phyloP scores from a whole-genome alignment of 2,329 filamentous ascomycete genomes.

The Didymella sp. region DNA sequence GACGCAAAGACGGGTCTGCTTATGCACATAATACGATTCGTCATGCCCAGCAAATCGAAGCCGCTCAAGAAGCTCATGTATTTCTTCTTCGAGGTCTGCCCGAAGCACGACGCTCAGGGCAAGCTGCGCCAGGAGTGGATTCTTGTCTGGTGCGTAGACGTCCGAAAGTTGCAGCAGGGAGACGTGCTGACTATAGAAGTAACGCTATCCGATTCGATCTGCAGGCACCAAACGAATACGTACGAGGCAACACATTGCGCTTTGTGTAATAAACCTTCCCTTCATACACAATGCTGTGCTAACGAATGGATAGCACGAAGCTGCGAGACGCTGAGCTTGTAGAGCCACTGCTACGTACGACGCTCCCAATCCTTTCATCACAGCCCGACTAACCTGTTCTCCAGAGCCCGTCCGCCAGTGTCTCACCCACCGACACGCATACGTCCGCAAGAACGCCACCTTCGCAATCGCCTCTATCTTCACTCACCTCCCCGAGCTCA shows the following conservation, averaged over 20 bases:
- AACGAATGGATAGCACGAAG: slow-evolving; percentile 67
- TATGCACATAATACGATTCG: slow-evolving; percentile 99
- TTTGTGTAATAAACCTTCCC: slow-evolving; percentile 65
- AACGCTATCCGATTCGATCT: slow-evolving; percentile 98
- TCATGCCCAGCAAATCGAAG: slow-evolving; percentile 99
- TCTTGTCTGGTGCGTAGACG: slow-evolving; percentile 79
- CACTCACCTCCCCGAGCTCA: slow-evolving; percentile 86
- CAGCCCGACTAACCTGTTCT: slow-evolving; percentile 18
- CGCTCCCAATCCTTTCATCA: neutral
- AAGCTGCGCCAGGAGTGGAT: slow-evolving; percentile 99
- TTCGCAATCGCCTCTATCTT: slow-evolving; percentile 94
- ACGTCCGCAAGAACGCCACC: slow-evolving; percentile 97
- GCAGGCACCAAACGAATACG: slow-evolving; percentile 97
- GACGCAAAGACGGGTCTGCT: slow-evolving; percentile 93
- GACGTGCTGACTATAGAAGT: slow-evolving; percentile 58
- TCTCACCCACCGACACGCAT: slow-evolving; percentile 94
- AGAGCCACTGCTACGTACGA: slow-evolving; percentile 79
- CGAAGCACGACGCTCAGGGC: slow-evolving; percentile 87
- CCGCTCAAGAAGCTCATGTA: slow-evolving; percentile 96
- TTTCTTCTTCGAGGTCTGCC: slow-evolving; percentile 99
- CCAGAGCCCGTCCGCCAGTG: slow-evolving; percentile 81
- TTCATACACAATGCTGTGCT: slow-evolving; percentile 16
- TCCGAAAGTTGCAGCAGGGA: neutral
- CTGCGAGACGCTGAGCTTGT: slow-evolving; percentile 94
- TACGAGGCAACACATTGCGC: slow-evolving; percentile 95